Evolutionary conservation across 2,329 filamentous ascomycete genomes (phyloP), one percentile per base, ranked within the genome.

Genomic region (Fusarium compactum): DNA sequence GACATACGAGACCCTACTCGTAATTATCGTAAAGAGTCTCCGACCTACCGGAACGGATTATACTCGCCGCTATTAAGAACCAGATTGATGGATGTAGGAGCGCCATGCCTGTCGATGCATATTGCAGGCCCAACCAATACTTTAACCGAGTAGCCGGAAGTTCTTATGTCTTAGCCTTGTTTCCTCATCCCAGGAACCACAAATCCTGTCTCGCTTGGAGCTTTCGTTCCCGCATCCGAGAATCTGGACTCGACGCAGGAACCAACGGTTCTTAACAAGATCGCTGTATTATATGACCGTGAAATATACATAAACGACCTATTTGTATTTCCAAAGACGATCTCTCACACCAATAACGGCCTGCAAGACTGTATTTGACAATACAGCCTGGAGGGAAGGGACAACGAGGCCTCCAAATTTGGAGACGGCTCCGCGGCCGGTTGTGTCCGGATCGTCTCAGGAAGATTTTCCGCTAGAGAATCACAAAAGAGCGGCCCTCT

Each of bases 391-490:
- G 18, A 22, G 14, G 12, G 3, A n/a, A 27, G 12, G 12, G 18
- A 11, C 9, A 6, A n/a, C 24, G 27, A 25, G 10, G 9, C 8
- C 14, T 53, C 34, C 14, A 22, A 9, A 29, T 43, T 41, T 9
- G 50, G 50, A 43, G 14, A 29, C 15, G 50, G 50, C 34, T 53
- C 50, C 50, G 32, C 38, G 50, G 2, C 24, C 9, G 25, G 7
- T 41, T 34, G 18, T 11, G 5, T 43, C n/a, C 50, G n/a, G 50
- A 41, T 53, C 50, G 32, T 43, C 50, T 53, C 50, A 53, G 50
- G n/a, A n/a, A 18, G 48, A 58, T 38, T 24, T 58, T 25, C 38
- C 29, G 38, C 30, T 46, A 47, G 11, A 25, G n/a, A 27, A 22
- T 14, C 11, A 20, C 7, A 40, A 9, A 22, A 12, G 15, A 12